Percentiles rank a stretch among this genome's conserved stretches.
Evolutionary conservation across 169 alveolate species (phyloP).

Genomic region (Plasmodium knowlesi): DNA sequence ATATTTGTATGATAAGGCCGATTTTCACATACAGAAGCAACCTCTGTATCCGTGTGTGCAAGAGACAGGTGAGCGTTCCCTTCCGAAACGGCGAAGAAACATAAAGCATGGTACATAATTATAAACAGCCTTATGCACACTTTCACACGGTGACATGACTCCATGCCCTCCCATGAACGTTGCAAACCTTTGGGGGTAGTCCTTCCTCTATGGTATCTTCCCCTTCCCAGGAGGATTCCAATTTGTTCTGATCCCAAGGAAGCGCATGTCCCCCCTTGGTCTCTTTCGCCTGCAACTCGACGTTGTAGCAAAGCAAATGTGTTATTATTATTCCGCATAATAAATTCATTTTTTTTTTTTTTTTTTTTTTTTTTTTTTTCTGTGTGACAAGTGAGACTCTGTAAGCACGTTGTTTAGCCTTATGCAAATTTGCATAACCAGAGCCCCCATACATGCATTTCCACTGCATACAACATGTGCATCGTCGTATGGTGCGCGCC

Average conservation of each 20-base stretch:
- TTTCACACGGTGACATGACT: not conserved
- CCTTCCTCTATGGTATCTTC: not conserved
- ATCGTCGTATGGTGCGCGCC: not conserved
- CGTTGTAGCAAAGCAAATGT: slow-evolving; percentile 28
- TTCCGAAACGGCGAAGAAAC: not conserved
- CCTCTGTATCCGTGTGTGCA: not conserved
- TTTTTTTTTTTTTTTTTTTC: not conserved
- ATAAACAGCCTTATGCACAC: not conserved
- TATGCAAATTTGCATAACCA: not conserved
- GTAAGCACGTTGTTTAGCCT: not conserved
- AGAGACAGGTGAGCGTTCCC: not conserved
- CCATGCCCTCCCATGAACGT: not conserved
- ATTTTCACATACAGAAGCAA: not conserved
- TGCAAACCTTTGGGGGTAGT: slow-evolving; percentile 9
- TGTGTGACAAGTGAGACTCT: not conserved
- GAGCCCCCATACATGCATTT: not conserved
- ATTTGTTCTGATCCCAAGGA: not conserved
- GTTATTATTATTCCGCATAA: slow-evolving; percentile 12
- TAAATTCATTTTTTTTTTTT: slow-evolving; percentile 42
- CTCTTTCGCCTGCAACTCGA: slow-evolving; percentile 6
- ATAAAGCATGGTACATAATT: not conserved
- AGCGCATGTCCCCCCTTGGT: not conserved
- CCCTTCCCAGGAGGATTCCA: slow-evolving; percentile 2
- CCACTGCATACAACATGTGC: not conserved
- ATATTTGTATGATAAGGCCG: not conserved